Evolutionary conservation across 2,329 filamentous ascomycete species (phyloP).

Genomic region (Colletotrichum zoysiae): DNA sequence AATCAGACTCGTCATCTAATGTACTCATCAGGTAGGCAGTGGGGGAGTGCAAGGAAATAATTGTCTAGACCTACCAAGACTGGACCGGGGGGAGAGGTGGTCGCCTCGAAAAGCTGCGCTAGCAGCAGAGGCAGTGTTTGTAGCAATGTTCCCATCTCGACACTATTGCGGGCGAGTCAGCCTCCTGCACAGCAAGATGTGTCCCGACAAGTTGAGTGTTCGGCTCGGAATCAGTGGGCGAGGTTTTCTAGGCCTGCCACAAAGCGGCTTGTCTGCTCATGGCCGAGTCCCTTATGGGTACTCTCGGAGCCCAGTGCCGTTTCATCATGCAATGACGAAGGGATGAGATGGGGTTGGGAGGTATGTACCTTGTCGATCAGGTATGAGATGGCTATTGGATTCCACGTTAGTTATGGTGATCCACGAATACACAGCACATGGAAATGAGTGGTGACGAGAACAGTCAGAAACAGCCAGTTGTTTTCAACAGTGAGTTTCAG

Average conservation of each 20-base stretch:
- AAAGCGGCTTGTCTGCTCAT: conserved; percentile 91
- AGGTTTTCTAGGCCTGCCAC: conserved; percentile 99
- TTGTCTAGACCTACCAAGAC: conserved; percentile 34
- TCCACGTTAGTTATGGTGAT: conserved; percentile 50
- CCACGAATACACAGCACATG: background rate
- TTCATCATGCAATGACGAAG: conserved; percentile 75
- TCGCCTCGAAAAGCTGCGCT: background rate
- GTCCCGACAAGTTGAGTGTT: conserved; percentile 27
- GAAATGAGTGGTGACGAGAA: conserved; percentile 44
- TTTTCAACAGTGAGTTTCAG: conserved; percentile 86
- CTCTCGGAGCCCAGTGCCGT: conserved; percentile 97
- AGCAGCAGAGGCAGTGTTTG: background rate
- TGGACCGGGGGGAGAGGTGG: background rate
- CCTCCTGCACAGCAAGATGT: conserved; percentile 4
- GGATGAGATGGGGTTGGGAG: conserved; percentile 36
- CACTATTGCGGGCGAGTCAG: conserved; percentile 29
- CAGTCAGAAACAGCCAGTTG: conserved; percentile 88
- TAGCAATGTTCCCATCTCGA: conserved; percentile 5
- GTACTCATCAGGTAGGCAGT: conserved; percentile 58
- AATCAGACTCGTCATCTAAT: conserved; percentile 75
- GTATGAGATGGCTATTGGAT: conserved; percentile 38
- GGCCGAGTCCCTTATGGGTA: conserved; percentile 57
- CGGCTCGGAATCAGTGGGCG: conserved; percentile 83
- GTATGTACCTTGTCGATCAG: conserved; percentile 44
- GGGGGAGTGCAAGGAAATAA: conserved; percentile 40